Conservation (phyloP, 2,329 filamentous ascomycete species). For the Celoporthe dispersa region DNA sequence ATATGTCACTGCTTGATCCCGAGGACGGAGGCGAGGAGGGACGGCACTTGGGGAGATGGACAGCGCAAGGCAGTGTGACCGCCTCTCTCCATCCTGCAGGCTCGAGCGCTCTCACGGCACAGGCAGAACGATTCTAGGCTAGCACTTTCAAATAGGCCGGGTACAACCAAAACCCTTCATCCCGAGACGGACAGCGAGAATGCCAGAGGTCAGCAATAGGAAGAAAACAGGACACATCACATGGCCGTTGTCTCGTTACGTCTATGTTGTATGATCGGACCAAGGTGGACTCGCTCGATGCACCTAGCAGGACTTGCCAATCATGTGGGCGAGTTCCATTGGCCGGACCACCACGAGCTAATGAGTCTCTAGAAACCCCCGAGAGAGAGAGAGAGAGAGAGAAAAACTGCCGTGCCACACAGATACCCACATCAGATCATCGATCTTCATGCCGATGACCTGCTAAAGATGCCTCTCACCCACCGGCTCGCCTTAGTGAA, state of each 20-base stretch:
- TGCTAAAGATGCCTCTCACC: constrained; percentile 28
- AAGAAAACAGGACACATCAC: background rate
- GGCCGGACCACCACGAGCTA: background rate
- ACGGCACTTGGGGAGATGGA: background rate
- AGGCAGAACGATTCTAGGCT: background rate
- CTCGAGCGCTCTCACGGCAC: background rate
- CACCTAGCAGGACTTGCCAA: background rate
- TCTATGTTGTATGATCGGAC: background rate
- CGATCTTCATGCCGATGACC: constrained; percentile 2
- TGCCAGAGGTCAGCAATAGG: background rate
- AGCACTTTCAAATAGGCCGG: no score
- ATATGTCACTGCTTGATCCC: background rate
- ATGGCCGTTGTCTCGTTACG: background rate
- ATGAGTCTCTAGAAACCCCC: background rate
- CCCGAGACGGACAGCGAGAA: background rate
- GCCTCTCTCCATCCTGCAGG: background rate
- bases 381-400: no score
- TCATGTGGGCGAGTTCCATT: background rate
- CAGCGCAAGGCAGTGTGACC: background rate
- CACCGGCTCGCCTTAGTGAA: constrained; percentile 52
- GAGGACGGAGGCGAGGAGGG: no score
- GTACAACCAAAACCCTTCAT: background rate
- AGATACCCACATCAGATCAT: background rate
- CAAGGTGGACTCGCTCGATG: background rate
- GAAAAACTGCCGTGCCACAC: background rate